A percentile compares a stretch with the other conserved stretches of the same genome.
Evolutionary conservation across 1,284 basidiomycete genomes (phyloP).

Genomic region (Boletus albobrunnescens): DNA sequence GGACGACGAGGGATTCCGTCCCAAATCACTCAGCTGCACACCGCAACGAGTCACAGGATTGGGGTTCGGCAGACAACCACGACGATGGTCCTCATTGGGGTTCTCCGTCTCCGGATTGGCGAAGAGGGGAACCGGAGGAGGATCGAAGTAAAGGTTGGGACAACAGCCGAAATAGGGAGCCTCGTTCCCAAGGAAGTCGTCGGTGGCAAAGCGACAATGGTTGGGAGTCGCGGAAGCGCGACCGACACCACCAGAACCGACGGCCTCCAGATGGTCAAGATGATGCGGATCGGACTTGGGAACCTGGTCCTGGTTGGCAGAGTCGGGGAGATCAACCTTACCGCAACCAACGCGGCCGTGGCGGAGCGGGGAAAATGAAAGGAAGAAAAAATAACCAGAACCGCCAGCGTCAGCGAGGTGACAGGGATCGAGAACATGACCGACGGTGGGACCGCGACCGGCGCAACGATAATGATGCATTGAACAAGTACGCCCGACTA

Average conservation of each 20-base stretch:
- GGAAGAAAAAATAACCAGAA: slow-evolving; percentile 39
- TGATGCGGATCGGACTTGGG: slow-evolving; percentile 55
- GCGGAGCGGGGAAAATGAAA: slow-evolving; percentile 34
- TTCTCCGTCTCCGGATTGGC: slow-evolving; percentile 43
- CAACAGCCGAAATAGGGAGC: slow-evolving; percentile 22
- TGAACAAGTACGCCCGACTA: slow-evolving; percentile 59
- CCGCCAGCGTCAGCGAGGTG: slow-evolving; percentile 55
- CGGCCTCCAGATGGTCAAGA: slow-evolving; percentile 29
- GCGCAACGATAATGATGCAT: slow-evolving; percentile 56
- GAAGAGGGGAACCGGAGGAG: slow-evolving; percentile 30
- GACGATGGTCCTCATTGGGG: slow-evolving; percentile 38
- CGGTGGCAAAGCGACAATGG: slow-evolving; percentile 39
- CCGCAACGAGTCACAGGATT: slow-evolving; percentile 42
- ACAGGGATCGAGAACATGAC: slow-evolving; percentile 35
- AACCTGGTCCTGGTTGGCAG: slow-evolving; percentile 61
- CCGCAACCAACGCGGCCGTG: slow-evolving; percentile 39
- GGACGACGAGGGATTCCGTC: slow-evolving; percentile 45
- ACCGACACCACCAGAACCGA: slow-evolving; percentile 31
- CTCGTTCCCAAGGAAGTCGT: slow-evolving; percentile 30
- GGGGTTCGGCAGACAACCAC: slow-evolving; percentile 37
- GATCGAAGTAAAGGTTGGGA: slow-evolving; percentile 33
- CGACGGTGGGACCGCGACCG: slow-evolving; percentile 54
- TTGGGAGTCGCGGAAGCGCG: slow-evolving; percentile 37
- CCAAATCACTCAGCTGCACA: slow-evolving; percentile 39
- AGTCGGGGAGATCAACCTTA: slow-evolving; percentile 36